Evolutionary conservation across 2,329 filamentous ascomycete genomes (phyloP).

Genomic region (Myriosclerotinia scirpicola): DNA sequence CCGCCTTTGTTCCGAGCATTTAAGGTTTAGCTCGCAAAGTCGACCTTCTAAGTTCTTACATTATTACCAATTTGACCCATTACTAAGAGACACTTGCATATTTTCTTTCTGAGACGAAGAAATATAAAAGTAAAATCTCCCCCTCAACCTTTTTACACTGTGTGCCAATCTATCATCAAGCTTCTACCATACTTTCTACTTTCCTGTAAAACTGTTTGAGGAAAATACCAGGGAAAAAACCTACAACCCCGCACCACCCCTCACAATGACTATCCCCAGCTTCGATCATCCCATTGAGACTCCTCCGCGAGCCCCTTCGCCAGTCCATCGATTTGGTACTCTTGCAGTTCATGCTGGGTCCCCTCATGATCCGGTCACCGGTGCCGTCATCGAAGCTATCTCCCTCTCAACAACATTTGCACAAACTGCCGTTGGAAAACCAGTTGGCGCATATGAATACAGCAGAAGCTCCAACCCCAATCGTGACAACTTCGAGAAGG

Average conservation of each 20-base stretch:
- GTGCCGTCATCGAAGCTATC: conserved; percentile 94
- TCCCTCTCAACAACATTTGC: conserved; percentile 95
- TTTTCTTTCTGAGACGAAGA: background rate
- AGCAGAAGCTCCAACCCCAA: conserved; percentile 93
- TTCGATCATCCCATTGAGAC: conserved; percentile 63
- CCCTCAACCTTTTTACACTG: background rate
- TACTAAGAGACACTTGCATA: conserved; percentile 15
- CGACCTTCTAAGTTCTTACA: background rate
- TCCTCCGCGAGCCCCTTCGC: conserved; percentile 70
- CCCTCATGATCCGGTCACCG: conserved; percentile 85
- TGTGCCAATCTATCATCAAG: background rate
- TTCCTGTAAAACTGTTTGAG: background rate
- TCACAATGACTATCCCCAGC: conserved; percentile 31
- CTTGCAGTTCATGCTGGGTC: conserved; percentile 92
- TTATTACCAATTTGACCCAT: conserved; percentile 18
- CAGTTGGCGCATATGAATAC: conserved; percentile 90
- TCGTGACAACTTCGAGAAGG: conserved; percentile 88
- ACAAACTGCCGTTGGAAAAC: conserved; percentile 84
- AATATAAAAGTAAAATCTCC: background rate
- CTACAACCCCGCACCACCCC: conserved; percentile 9
- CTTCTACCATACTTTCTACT: background rate
- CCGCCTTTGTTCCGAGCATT: conserved; percentile 8
- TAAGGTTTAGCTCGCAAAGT: conserved; percentile 1
- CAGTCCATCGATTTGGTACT: conserved; percentile 82
- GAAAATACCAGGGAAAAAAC: background rate